These are phyloP conservation scores for Sphaerostilbella broomeana DNA, from an alignment of 2,329 filamentous ascomycete species.

Conservation along the genomic window DNA sequence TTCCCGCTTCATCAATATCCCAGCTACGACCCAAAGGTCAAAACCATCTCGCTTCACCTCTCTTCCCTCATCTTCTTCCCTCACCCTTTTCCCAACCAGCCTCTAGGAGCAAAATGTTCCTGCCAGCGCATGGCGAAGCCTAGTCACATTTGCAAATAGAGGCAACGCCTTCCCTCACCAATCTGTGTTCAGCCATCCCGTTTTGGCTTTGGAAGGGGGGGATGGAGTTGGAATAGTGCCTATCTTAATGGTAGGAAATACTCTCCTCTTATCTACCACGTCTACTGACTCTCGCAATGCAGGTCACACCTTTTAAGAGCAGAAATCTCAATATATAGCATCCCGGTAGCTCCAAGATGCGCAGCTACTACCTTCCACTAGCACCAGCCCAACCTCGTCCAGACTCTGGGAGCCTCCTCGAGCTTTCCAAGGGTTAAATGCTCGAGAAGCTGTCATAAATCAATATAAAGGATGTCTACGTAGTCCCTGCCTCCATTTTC, in stretches of 20 bases:
- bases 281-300: neutral
- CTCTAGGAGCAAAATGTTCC: neutral
- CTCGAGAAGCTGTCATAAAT: neutral
- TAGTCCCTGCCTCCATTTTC: neutral
- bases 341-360: neutral
- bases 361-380: neutral
- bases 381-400: neutral
- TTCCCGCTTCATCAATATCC: no score
- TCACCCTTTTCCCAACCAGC: neutral
- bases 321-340: neutral
- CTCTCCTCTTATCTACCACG: neutral
- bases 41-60: no score
- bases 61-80: no score
- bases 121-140: neutral
- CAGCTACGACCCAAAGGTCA: no score
- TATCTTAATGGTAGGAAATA: neutral
- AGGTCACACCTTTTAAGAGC: neutral
- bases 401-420: neutral
- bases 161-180: neutral
- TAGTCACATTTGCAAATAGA: neutral
- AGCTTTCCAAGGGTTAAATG: neutral
- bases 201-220: neutral
- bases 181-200: neutral
- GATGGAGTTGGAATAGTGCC: neutral
- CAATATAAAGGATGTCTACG: neutral